Percentiles rank a stretch among this genome's conserved stretches.
These are phyloP conservation scores for Platanthera guangdongensis DNA, from an alignment of 106 monocot genomes.

Conservation along the genomic window DNA sequence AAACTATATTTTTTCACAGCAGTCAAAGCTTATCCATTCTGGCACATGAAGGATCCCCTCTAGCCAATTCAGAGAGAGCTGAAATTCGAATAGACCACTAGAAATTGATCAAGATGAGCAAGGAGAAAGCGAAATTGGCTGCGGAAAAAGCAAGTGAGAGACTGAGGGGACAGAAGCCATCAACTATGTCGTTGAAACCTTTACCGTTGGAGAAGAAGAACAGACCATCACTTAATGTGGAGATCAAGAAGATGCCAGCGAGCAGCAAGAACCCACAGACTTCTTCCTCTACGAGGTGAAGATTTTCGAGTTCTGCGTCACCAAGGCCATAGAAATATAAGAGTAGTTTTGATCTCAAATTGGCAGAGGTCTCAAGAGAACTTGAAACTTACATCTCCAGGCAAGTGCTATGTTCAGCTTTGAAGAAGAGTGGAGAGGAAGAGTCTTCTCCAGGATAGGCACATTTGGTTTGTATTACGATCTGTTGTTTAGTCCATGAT, in stretches of 20 bases:
- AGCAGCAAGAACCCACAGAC: slow-evolving; percentile 24
- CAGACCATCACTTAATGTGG: slow-evolving; percentile 32
- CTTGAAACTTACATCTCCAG: slow-evolving; percentile 83
- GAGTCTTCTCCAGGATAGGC: no score
- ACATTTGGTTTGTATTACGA: no score
- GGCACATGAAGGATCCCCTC: no score
- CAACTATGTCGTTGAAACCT: slow-evolving; percentile 27
- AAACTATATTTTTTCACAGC: no score
- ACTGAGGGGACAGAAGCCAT: slow-evolving; percentile 38
- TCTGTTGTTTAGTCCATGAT: no score
- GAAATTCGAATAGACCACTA: slow-evolving; percentile 69
- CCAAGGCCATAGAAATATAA: slow-evolving; percentile 52
- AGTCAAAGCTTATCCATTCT: no score
- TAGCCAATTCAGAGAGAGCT: no score
- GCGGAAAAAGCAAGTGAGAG: slow-evolving; percentile 76
- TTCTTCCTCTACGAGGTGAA: slow-evolving; percentile 43
- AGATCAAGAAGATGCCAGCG: slow-evolving; percentile 10
- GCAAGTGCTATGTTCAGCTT: no score
- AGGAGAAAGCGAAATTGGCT: slow-evolving; percentile 71
- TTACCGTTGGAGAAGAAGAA: no score
- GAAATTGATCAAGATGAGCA: slow-evolving; percentile 85
- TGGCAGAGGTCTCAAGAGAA: slow-evolving; percentile 79
- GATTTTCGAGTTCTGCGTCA: slow-evolving; percentile 69
- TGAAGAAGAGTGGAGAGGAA: no score
- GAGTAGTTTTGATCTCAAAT: slow-evolving; percentile 73